Conservation (phyloP, 257 asterid species). For the Solanum piurae region DNA sequence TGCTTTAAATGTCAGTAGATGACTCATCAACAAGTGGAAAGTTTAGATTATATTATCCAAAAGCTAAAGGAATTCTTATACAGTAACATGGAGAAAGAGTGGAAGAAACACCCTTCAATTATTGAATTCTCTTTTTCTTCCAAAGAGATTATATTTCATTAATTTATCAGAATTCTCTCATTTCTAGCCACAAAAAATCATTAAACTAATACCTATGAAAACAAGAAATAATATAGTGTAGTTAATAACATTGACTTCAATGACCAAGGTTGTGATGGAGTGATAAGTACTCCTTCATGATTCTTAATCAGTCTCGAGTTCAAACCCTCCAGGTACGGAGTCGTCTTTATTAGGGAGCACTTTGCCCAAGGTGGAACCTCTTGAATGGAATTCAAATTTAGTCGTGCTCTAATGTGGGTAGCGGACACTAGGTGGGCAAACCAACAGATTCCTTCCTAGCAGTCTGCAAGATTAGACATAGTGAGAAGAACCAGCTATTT, state of each 20-base stretch:
- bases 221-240: neutral
- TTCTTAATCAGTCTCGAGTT: too few relatives aligned
- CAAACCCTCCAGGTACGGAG: rapidly evolving
- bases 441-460: neutral
- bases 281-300: rapidly evolving
- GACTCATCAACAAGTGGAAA: neutral
- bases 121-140: neutral
- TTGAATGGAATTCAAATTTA: neutral
- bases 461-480: neutral
- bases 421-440: too few relatives aligned
- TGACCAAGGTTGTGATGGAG: neutral
- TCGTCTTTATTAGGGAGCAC: too few relatives aligned
- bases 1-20: neutral
- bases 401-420: rapidly evolving
- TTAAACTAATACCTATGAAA: neutral
- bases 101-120: neutral
- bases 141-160: neutral
- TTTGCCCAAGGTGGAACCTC: neutral
- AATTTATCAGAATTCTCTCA: neutral
- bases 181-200: neutral
- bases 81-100: neutral
- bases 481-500: neutral
- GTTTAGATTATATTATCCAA: neutral
- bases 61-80: neutral
- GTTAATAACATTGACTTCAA: neutral